These are phyloP conservation scores for Fusarium algeriense DNA, from an alignment of 2,329 filamentous ascomycete genomes.

Conservation along the genomic window DNA sequence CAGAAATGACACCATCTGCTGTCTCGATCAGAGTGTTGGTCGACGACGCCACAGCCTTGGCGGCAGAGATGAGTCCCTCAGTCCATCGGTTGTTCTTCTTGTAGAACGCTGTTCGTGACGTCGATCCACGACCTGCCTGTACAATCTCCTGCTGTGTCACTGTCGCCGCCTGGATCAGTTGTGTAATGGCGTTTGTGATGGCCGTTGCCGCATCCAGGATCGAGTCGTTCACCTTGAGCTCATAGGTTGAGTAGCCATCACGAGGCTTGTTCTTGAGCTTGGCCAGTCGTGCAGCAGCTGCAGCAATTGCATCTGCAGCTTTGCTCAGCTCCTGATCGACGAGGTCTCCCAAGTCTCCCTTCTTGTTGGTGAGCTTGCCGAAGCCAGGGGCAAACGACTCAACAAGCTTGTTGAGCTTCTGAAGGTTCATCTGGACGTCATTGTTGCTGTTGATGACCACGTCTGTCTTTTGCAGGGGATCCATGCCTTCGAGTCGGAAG, in stretches of 20 bases:
- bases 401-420: slow-evolving; percentile 92
- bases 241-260: slow-evolving; percentile 94
- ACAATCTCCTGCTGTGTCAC: slow-evolving; percentile 97
- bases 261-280: slow-evolving; percentile 97
- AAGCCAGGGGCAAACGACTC: slow-evolving; percentile 92
- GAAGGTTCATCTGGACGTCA: slow-evolving; percentile 93
- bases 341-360: slow-evolving; percentile 90
- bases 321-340: slow-evolving; percentile 93
- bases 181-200: slow-evolving; percentile 92
- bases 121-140: slow-evolving; percentile 87
- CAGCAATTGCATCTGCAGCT: slow-evolving; percentile 94
- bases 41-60: slow-evolving; percentile 92
- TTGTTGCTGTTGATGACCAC: slow-evolving; percentile 98
- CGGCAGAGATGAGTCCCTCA: slow-evolving; percentile 94
- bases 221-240: slow-evolving; percentile 94
- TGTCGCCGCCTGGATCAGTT: slow-evolving; percentile 94
- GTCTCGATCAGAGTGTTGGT: slow-evolving; percentile 99
- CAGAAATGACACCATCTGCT: slow-evolving; percentile 92
- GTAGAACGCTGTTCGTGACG: slow-evolving; percentile 94
- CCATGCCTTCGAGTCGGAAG: slow-evolving; percentile 91
- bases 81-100: slow-evolving; percentile 99
- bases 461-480: slow-evolving; percentile 92
- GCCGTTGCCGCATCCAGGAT: slow-evolving; percentile 94
- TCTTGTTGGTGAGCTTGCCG: slow-evolving; percentile 80
- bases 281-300: slow-evolving; percentile 86